Base-by-base conservation (phyloP, 2,329 filamentous ascomycete species). In the Hirsutella minnesotensis region DNA sequence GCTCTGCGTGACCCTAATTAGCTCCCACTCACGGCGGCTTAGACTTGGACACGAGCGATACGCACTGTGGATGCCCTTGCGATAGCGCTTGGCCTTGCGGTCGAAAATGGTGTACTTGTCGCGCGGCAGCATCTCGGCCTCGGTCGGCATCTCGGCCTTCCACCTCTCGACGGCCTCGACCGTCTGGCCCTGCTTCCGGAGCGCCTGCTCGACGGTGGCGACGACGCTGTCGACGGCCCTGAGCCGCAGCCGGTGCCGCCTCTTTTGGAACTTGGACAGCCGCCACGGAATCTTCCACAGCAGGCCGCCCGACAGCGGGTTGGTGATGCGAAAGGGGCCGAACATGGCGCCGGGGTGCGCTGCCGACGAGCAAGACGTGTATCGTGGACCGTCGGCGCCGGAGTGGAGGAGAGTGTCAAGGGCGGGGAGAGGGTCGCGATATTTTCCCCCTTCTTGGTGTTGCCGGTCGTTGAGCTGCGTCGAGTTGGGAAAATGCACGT, bases 71-170 rank as follows among this genome's bases (percentile, higher is more conserved):
- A 98, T 89, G 44, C 88, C 86, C 78, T 98, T 98, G 61, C 92
- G 75, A 64, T 96, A 98, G 55, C 78, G 81, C 79, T 89, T 94
- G 62, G 85, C 88, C 66, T 96, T 95, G 55, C 89, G 81, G 65
- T 95, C 90, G 65, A 96, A 98, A 57, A 98, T 83, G 22, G 87
- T 95, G 69, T 98, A 98, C 69, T 98, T 98, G 69, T 98, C 92
- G 65, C 79, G 83, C 38, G 92, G 83, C 62, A 94, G 62, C 92
- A 98, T 98, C 72, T 96, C 88, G 57, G 79, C 75, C 73, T 98
- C 92, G 21, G 79, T 84, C 19, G 92, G 92, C 92, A 98, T 98
- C 66, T 95, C 87, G 31, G 75, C 73, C 72, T 92, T 95, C 92
- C 92, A 98, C 58, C 81, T 70, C 63, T 94, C 83, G 46, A 98